Evolutionary conservation across 495 filamentous ascomycete genomes (phyloP).

Genomic region (Cercophora scortea): DNA sequence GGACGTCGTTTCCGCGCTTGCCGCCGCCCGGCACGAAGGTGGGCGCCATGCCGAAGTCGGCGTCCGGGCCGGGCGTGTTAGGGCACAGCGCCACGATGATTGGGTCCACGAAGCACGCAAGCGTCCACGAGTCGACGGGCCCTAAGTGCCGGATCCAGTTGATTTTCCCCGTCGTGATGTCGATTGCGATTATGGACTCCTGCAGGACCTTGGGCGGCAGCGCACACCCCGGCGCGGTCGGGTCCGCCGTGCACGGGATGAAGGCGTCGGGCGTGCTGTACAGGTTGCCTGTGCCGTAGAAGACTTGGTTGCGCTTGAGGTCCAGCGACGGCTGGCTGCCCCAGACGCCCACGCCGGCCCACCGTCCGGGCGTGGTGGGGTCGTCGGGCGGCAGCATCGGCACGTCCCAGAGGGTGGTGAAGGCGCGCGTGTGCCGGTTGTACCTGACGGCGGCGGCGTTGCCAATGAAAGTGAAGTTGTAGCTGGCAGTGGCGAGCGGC

Average conservation of each 20-base stretch:
- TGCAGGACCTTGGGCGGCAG: conserved; percentile 20
- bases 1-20: conserved; percentile 11
- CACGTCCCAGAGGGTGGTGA: conserved; percentile 22
- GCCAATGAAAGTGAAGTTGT: conserved; percentile 28
- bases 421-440: conserved; percentile 3
- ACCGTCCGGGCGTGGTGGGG: conserved; percentile 7
- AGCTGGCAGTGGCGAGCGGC: conserved; percentile 3
- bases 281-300: conserved; percentile 30
- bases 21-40: conserved; percentile 18
- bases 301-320: conserved; percentile 20
- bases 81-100: conserved; percentile 20
- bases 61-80: conserved; percentile 25
- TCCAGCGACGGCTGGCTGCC: conserved; percentile 35
- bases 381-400: conserved; percentile 18
- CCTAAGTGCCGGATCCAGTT: conserved; percentile 25
- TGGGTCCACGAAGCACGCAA: conserved; percentile 19
- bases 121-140: conserved; percentile 22
- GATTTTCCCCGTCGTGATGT: conserved; percentile 16
- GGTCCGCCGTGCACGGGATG: conserved; percentile 11
- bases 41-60: conserved; percentile 38
- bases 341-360: conserved; percentile 29
- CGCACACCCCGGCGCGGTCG: background rate
- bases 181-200: conserved; percentile 25
- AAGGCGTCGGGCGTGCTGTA: conserved; percentile 18
- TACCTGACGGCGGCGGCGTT: conserved; percentile 24